Evolutionary conservation across 257 asterid species (phyloP), one percentile per base, ranked within the genome.

Genomic region (Forsythia viridissima): DNA sequence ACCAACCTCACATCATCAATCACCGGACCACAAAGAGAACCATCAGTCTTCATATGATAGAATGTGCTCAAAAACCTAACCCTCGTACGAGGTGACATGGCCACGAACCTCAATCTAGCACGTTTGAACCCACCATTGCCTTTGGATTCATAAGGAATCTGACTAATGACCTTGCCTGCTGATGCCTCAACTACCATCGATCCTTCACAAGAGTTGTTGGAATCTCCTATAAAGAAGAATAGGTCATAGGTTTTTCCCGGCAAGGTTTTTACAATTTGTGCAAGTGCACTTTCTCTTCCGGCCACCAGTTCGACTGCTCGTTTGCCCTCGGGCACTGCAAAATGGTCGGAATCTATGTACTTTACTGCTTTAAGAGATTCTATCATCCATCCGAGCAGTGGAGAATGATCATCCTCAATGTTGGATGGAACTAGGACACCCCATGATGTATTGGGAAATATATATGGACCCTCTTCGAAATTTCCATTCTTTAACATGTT

Each of bases 401-500:
- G 97, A 1, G 97, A 94, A 86, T 94, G 97, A 15, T 85, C 87
- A 73, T 92, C 96, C 80, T 88, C 95, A 2, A 91, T 89, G 87
- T 91, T 89, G 40, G 98, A 96, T 0, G 98, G 97, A 61, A 94
- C 86, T 20, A 94, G 80, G 70, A 82, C 90, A 3, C 98, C 97
- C 87, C 91, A 88, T 0, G 78, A 65, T 51, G 97, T 84, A 37
- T 90, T 88, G 5, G 93, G 89, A 70, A 92, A 89, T 46, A 94
- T 88, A 63, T 92, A 94, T n/a, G 98, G 97, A 46, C 97, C 98
- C 77, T 89, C 93, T 82, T 94, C 98, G 52, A 94, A 92, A 78
- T 92, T 86, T 0, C 98, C 98, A 59, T 94, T 92, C 82, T 92
- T 94, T 87, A 94, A 76, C 85, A 91, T 72, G 88, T 90, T 92